Percentiles rank a stretch among this genome's conserved stretches.
phyloP scores from a whole-genome alignment of 2,329 filamentous ascomycete genomes.

The Fusarium sp. region DNA sequence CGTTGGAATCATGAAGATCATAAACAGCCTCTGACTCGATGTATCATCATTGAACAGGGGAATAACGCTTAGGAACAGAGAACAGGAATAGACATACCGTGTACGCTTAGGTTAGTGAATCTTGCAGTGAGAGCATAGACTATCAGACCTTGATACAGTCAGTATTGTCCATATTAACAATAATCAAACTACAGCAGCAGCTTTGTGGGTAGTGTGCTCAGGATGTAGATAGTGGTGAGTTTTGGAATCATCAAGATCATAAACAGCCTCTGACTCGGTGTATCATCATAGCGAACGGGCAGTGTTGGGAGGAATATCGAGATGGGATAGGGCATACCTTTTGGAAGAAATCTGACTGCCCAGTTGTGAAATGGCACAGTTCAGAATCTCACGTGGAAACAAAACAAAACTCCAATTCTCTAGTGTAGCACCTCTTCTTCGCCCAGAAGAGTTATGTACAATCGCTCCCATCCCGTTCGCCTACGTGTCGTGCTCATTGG shows the following conservation, averaged over 20 bases:
- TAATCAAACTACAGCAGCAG: not conserved
- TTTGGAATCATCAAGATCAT: conserved; percentile 52
- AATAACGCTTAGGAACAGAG: not conserved
- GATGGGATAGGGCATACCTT: conserved; percentile 40
- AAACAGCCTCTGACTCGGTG: conserved; percentile 58
- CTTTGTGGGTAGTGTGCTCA: conserved; percentile 8
- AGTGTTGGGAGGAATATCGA: not conserved
- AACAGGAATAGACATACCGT: conserved; percentile 37
- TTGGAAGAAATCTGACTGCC: conserved; percentile 21
- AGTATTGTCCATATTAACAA: conserved; percentile 2
- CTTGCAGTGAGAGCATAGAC: not conserved
- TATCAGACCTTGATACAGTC: conserved; percentile 3
- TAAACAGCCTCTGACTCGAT: conserved; percentile 59
- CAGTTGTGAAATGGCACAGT: conserved; percentile 38
- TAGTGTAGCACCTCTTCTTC: conserved; percentile 51
- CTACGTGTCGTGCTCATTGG: conserved; percentile 45
- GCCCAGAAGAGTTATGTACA: conserved; percentile 52
- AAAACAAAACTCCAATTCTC: conserved; percentile 53
- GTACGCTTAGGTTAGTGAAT: not conserved
- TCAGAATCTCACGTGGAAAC: conserved; percentile 42
- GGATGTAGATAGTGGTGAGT: conserved; percentile 44
- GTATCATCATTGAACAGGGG: conserved; percentile 51
- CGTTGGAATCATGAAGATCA: conserved; percentile 54
- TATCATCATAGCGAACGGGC: conserved; percentile 50
- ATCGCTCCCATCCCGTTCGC: conserved; percentile 43